A percentile compares a stretch with the other conserved stretches of the same genome.
Conservation (phyloP, 1,139 yeast species). For the Oligophagozyma castellii region DNA sequence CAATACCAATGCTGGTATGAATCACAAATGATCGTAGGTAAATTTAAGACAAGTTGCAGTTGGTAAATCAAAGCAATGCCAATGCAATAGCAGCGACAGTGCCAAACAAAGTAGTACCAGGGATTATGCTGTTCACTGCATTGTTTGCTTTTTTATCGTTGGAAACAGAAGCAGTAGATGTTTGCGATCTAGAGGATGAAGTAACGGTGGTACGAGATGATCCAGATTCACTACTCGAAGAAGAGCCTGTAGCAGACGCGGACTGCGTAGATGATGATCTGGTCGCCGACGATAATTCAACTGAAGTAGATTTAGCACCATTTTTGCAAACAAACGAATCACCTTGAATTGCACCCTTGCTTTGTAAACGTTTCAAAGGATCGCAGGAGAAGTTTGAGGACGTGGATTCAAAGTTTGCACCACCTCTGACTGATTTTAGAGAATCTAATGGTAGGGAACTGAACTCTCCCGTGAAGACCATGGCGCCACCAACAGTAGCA, state of each 20-base stretch:
- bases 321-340: constrained; percentile 76
- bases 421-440: constrained; percentile 76
- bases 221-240: constrained; percentile 11
- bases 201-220: constrained; percentile 13
- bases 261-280: constrained; percentile 25
- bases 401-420: constrained; percentile 64
- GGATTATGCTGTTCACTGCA: too few relatives aligned
- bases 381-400: constrained; percentile 71
- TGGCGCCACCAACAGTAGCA: constrained; percentile 74
- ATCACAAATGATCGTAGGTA: not conserved
- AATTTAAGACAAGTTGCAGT: not conserved
- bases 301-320: constrained; percentile 45
- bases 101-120: constrained; percentile 41
- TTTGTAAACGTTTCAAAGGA: constrained; percentile 52
- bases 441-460: constrained; percentile 61
- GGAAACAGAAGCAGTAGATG: constrained; percentile 21
- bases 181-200: constrained; percentile 3
- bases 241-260: constrained; percentile 20
- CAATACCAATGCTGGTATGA: too few relatives aligned
- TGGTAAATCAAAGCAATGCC: constrained; percentile 41
- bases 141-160: too few relatives aligned
- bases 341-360: constrained; percentile 76
- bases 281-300: constrained; percentile 28
- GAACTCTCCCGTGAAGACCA: constrained; percentile 67
- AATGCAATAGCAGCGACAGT: constrained; percentile 50